A percentile compares a stretch with the other conserved stretches of the same genome.
Conservation (phyloP, 2,329 filamentous ascomycete species). For the Didymella arachidicola region DNA sequence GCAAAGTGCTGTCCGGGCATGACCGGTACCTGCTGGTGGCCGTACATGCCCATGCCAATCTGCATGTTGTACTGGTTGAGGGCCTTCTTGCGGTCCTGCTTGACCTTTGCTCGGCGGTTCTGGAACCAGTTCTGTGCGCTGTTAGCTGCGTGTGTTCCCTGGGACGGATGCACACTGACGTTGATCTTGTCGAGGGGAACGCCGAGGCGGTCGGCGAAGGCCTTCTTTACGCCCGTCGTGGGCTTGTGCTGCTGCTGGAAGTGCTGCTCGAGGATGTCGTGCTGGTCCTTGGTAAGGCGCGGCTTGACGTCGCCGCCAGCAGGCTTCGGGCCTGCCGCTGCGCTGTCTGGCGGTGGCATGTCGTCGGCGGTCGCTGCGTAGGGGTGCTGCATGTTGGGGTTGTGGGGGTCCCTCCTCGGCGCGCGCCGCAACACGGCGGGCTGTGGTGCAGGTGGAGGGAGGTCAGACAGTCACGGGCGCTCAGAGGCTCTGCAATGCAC, state of each 20-base stretch:
- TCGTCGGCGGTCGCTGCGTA: constrained; percentile 25
- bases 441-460: constrained; percentile 16
- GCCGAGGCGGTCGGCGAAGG: constrained; percentile 56
- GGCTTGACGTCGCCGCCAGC: constrained; percentile 57
- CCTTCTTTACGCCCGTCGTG: constrained; percentile 59
- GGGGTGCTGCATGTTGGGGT: constrained; percentile 34
- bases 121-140: constrained; percentile 61
- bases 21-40: constrained; percentile 34
- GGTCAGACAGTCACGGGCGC: constrained; percentile 19
- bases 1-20: constrained; percentile 29
- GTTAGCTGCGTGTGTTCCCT: constrained; percentile 39
- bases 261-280: constrained; percentile 60
- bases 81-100: constrained; percentile 61
- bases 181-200: constrained; percentile 63
- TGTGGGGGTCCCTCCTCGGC: constrained; percentile 41
- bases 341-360: constrained; percentile 27
- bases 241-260: constrained; percentile 60
- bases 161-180: constrained; percentile 48
- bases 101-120: constrained; percentile 61
- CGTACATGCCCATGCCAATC: constrained; percentile 35
- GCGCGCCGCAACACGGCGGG: constrained; percentile 37
- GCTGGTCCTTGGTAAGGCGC: constrained; percentile 61
- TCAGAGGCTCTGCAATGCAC: constrained; percentile 6
- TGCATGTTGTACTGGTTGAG: constrained; percentile 49
- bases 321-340: constrained; percentile 34